Base-by-base conservation (phyloP, 768 basidiomycete genomes). In the Leccinum barrowsii region DNA sequence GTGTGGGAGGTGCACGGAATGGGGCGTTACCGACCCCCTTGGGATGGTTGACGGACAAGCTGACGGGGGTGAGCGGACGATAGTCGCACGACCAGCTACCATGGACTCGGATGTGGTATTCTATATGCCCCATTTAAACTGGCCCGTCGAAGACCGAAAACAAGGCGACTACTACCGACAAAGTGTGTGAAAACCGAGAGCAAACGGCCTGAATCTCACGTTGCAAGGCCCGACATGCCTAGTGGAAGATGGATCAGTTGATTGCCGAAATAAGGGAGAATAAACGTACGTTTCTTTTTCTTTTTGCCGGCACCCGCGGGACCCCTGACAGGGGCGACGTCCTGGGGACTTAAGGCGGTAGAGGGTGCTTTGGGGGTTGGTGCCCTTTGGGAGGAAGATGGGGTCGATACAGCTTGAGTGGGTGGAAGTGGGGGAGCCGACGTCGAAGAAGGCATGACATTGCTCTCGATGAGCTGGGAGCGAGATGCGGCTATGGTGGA, bases 1-100 rank as follows among this genome's bases (percentile, higher is more conserved):
- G 73, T 7, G 78, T 80, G 26, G 85, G 86, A 5, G 77, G 85
- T n/a, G 78, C 84, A 26, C 77, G 86, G 57, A 82, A 85, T 65
- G 81, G 81, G 48, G 74, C 80, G 52, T 65, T 89, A 56, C 87
- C 85, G 65, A 85, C 87, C 40, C 90, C 90, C 7, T 74, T 93
- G 2, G 87, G 85, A 7, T 93, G 91, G 91, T 70, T 93, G 52
- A 86, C 91, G 21, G 85, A 82, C 46, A 90, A 83, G 70, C 71
- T 92, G 56, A 81, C 87, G 6, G 87, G 88, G 37, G 85, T 80
- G 37, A 80, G 86, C 55, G 78, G 84, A 50, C 73, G 81, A 52
- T 79, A 64, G 63, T 19, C 52, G 42, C 32, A 12, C 32, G 24
- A 40, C 15, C 46, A 11, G 13, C 5, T 51, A 48, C 46, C 44